Conservation (phyloP, 2,329 filamentous ascomycete genomes). For the Sarocladium strictum region DNA sequence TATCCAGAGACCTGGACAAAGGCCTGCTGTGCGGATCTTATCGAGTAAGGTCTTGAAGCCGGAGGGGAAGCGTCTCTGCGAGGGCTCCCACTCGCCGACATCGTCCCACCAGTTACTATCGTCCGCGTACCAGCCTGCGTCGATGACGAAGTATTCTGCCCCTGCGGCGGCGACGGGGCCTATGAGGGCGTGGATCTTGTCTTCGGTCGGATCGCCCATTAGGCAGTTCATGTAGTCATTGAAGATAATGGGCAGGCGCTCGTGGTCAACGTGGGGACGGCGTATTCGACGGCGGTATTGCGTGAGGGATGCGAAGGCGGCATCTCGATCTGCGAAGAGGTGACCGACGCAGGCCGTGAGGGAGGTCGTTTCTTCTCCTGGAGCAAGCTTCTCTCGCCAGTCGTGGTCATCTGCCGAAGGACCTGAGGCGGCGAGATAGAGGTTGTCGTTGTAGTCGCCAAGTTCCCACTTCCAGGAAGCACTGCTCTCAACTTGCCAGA, state of each 20-base stretch:
- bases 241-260: conserved; percentile 25
- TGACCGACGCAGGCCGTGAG: conserved; percentile 20
- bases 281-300: conserved; percentile 24
- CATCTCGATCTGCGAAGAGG: conserved; percentile 16
- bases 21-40: conserved; percentile 18
- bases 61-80: conserved; percentile 23
- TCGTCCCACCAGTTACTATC: conserved; percentile 29
- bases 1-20: conserved; percentile 27
- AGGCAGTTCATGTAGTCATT: conserved; percentile 35
- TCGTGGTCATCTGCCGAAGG: conserved; percentile 22
- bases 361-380: conserved; percentile 18
- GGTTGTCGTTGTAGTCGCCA: conserved; percentile 25
- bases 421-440: conserved; percentile 24
- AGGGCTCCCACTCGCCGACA: conserved; percentile 29
- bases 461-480: conserved; percentile 31
- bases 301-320: conserved; percentile 22
- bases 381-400: conserved; percentile 19
- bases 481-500: conserved; percentile 30
- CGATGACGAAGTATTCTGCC: conserved; percentile 30
- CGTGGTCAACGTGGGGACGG: conserved; percentile 22
- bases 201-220: conserved; percentile 29
- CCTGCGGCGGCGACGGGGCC: conserved; percentile 23
- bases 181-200: conserved; percentile 24
- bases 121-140: conserved; percentile 30
- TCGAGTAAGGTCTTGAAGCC: conserved; percentile 22